Conservation (phyloP, 192 early-diverging fungal genomes). For the Mortierella antarctica region DNA sequence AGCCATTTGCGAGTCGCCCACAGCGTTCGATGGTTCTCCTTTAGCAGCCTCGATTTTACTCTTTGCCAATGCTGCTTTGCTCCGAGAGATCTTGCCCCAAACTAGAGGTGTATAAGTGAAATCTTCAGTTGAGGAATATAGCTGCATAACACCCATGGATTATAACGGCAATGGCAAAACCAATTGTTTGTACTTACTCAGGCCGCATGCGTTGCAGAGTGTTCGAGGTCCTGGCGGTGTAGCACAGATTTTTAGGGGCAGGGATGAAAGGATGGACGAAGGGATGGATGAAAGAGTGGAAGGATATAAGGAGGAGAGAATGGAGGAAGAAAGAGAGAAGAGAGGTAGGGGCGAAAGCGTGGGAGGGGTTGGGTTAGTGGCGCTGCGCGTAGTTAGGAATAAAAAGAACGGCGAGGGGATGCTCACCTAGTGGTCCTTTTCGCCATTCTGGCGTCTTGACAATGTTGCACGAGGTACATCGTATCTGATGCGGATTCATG, state of each 20-base stretch:
- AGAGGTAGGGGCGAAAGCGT: too few relatives aligned
- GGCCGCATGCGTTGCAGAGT: conserved; percentile 49
- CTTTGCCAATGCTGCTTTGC: conserved; percentile 37
- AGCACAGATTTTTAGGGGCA: too few relatives aligned
- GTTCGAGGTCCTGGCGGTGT: conserved; percentile 34
- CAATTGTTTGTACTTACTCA: conserved; percentile 30
- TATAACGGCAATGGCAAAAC: neutral
- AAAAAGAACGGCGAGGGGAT: neutral
- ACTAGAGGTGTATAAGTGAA: conserved; percentile 14
- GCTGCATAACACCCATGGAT: neutral
- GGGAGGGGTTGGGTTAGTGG: too few relatives aligned
- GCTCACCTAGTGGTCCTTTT: conserved; percentile 46
- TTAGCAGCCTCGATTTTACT: conserved; percentile 13
- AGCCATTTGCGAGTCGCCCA: neutral
- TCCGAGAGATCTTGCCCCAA: conserved; percentile 50
- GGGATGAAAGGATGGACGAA: too few relatives aligned
- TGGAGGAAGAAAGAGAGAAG: neutral
- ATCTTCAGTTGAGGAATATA: neutral
- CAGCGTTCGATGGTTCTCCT: conserved; percentile 1
- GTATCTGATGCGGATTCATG: conserved; percentile 29
- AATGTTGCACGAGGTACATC: conserved; percentile 45
- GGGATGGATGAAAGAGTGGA: too few relatives aligned
- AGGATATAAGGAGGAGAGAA: neutral
- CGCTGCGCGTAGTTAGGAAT: too few relatives aligned
- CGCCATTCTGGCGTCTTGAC: conserved; percentile 54